Evolutionary conservation across 495 filamentous ascomycete species (phyloP), one percentile per base, ranked within the genome.

Genomic region (Neurospora terricola): DNA sequence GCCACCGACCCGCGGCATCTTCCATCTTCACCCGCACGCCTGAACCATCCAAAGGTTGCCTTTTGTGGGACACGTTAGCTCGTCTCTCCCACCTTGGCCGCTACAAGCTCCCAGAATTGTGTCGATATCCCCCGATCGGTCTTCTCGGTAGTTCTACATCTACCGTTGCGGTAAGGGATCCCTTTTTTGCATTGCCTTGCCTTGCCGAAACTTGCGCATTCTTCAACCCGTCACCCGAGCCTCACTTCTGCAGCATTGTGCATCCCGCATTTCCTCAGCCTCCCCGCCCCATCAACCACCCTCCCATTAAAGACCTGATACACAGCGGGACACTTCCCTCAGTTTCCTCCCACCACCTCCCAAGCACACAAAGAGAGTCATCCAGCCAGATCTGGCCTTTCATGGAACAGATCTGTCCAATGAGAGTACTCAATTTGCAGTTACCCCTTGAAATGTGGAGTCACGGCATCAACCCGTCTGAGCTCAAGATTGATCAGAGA

Each of bases 51-150:
- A 69, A 81, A 70, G 79, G 76, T 77, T 74, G 84, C 82, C 82
- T 84, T 85, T 81, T 84, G 87, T 89, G 87, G 89, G 89, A 91
- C 87, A 87, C 88, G 88, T 91, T 91, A 83, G 85, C 87, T 91
- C 89, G 89, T 89, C 81, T 86, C 89, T 90, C 85, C 86, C 86
- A 87, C 87, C 81, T 78, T 83, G 76, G 78, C 76, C 76, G 75
- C 78, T 59, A 6, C 48, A 3, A 45, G 18, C 5, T 21, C 42
- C 18, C 82, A 82, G 83, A 84, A 83, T 83, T 82, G 77, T 81
- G 77, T 83, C 82, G 82, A 83, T 82, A 83, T 88, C 82, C 81
- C 76, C 85, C 82, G 81, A 84, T 84, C 78, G 75, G 81, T 78
- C 69, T 78, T 69, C 69, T 59, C 42, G n/a, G 39, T 81, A 82